These are phyloP conservation scores for Talaromyces wortmannii DNA, from an alignment of 495 filamentous ascomycete genomes.

Conservation along the genomic window DNA sequence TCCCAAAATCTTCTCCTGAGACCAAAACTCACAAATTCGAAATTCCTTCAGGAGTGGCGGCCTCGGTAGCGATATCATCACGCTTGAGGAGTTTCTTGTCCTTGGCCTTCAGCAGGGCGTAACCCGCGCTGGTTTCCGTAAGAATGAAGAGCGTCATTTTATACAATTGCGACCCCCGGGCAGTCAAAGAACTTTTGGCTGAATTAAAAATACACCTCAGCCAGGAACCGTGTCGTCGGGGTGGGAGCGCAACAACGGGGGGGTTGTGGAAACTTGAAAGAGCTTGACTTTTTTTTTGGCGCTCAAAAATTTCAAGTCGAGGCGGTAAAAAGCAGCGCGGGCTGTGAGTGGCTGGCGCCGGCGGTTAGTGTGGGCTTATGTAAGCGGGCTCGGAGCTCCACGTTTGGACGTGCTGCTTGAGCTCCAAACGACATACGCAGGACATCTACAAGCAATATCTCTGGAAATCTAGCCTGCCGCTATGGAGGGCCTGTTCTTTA, in stretches of 20 bases:
- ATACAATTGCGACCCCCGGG: constrained; percentile 25
- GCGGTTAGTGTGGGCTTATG: background rate
- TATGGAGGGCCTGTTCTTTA: constrained; percentile 97
- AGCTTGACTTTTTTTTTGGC: constrained; percentile 4
- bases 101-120: constrained; percentile 94
- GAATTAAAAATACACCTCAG: background rate
- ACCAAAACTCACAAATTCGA: constrained; percentile 66
- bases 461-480: constrained; percentile 8
- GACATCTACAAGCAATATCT: background rate
- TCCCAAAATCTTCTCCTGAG: background rate
- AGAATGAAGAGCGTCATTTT: constrained; percentile 76
- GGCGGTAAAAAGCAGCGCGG: constrained; percentile 1
- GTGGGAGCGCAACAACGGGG: background rate
- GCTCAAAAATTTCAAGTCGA: constrained; percentile 6
- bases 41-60: constrained; percentile 75
- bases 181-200: constrained; percentile 5
- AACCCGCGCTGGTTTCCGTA: constrained; percentile 91
- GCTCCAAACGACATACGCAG: background rate
- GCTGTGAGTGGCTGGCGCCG: background rate
- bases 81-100: constrained; percentile 96
- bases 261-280: background rate
- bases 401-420: background rate
- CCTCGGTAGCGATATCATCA: constrained; percentile 66
- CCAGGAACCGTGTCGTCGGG: constrained; percentile 1
- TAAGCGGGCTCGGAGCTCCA: background rate